Evolutionary conservation across 495 filamentous ascomycete species (phyloP).

Genomic region (Podospora anserina): DNA sequence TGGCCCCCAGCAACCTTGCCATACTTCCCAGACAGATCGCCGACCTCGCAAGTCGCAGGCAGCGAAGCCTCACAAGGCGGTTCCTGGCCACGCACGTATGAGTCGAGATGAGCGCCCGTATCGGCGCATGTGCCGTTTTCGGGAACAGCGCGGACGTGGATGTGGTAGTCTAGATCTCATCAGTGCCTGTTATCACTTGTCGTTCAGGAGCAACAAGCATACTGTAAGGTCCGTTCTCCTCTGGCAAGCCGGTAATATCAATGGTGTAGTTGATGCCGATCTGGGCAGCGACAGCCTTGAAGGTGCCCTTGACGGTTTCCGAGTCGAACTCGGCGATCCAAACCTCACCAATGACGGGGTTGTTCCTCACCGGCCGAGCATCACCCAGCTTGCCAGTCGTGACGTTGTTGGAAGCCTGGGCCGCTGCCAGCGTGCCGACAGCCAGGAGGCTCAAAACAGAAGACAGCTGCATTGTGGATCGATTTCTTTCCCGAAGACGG

Average conservation of each 20-base stretch:
- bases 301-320: constrained; percentile 52
- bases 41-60: constrained; percentile 72
- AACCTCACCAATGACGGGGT: constrained; percentile 51
- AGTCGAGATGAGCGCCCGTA: constrained; percentile 57
- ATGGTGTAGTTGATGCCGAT: constrained; percentile 62
- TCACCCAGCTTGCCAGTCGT: constrained; percentile 50
- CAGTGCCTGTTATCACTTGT: background rate
- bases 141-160: constrained; percentile 69
- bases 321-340: constrained; percentile 53
- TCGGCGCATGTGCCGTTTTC: constrained; percentile 70
- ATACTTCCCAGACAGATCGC: constrained; percentile 80
- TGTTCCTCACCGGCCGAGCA: constrained; percentile 55
- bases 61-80: constrained; percentile 59
- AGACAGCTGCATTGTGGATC: constrained; percentile 39
- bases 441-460: constrained; percentile 41
- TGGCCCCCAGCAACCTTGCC: constrained; percentile 54
- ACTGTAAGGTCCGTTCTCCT: constrained; percentile 65
- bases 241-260: constrained; percentile 59
- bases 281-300: constrained; percentile 51
- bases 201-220: constrained; percentile 41
- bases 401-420: constrained; percentile 35
- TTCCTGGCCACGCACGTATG: constrained; percentile 56
- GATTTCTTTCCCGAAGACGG: background rate
- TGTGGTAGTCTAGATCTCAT: constrained; percentile 62
- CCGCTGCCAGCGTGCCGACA: constrained; percentile 38